Evolutionary conservation across 305 asterid genomes (phyloP).

Genomic region (Solanum chacoense): DNA sequence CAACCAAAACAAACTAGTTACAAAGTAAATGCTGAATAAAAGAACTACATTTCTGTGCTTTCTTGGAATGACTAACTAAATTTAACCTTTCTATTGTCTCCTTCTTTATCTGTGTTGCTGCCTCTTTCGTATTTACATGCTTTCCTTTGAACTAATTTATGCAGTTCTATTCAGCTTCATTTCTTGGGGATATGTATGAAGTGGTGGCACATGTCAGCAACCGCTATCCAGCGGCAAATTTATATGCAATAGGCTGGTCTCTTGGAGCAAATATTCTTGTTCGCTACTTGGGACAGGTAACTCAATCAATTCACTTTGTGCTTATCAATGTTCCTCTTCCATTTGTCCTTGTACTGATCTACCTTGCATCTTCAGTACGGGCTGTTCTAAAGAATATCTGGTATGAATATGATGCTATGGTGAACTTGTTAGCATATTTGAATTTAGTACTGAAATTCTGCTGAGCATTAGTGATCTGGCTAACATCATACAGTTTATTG

Average conservation of each 20-base stretch:
- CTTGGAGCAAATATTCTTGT: constrained; percentile 96
- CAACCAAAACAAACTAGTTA: no score
- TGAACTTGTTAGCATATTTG: not conserved
- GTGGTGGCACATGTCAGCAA: constrained; percentile 60
- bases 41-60: no score
- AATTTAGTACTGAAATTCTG: not conserved
- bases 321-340: not conserved
- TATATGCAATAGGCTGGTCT: constrained; percentile 95
- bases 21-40: no score
- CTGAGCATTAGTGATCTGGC: not conserved
- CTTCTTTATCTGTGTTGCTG: no score
- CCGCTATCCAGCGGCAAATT: constrained; percentile 64
- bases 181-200: constrained; percentile 78
- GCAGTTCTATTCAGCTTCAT: constrained; percentile 98
- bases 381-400: not conserved
- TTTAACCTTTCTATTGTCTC: no score
- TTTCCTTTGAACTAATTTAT: constrained; percentile 10
- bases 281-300: constrained; percentile 82
- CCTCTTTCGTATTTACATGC: no score
- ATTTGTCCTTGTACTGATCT: not conserved
- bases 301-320: not conserved
- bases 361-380: not conserved
- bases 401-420: not conserved
- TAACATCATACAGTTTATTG: not conserved
- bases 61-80: no score